These are phyloP conservation scores for Globisporangium radiosum DNA, from an alignment of 352 stramenopile genomes.

Conservation along the genomic window DNA sequence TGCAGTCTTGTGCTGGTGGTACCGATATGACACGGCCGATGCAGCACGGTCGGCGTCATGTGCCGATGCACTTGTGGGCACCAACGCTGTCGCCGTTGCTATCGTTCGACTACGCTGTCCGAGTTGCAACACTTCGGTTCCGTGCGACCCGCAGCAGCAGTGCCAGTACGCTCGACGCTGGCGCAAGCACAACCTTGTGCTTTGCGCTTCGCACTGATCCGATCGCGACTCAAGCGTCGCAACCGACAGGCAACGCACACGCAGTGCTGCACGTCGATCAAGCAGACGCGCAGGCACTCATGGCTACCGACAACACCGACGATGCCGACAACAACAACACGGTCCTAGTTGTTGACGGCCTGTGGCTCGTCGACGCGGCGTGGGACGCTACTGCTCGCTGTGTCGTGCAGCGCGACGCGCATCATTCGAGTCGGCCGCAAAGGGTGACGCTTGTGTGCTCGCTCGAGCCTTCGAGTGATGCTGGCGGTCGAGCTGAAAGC, in stretches of 20 bases:
- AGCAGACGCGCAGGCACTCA: too few species aligned
- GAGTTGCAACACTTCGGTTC: constrained; percentile 1
- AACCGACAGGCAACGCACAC: background rate
- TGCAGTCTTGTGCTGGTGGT: background rate
- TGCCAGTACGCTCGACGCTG: background rate
- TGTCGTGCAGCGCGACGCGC: background rate
- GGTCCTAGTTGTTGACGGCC: constrained; percentile 8
- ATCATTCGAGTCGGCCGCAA: background rate
- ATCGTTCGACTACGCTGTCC: background rate
- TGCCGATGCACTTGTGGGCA: constrained; percentile 1
- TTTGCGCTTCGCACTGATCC: background rate
- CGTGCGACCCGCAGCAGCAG: background rate
- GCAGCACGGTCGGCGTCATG: too few species aligned
- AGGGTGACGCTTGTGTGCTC: too few species aligned
- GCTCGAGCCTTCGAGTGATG: too few species aligned
- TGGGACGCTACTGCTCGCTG: constrained; percentile 3
- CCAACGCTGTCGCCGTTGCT: constrained; percentile 1
- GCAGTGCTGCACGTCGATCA: background rate
- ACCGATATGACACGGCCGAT: too few species aligned
- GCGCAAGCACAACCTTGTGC: background rate
- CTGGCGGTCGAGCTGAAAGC: too few species aligned
- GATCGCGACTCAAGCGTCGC: background rate
- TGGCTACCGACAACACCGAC: background rate
- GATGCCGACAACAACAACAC: background rate
- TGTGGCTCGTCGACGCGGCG: constrained; percentile 1